phyloP scores from a whole-genome alignment of 129 eudicot genomes.

The sunflower (Helianthus annuus) region HanXRQr2.0-SUNRISE NC_035444.2:58886565-58887064 shows the following conservation, averaged over 20 bases:
- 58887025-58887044: too few species aligned
- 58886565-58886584: slow-evolving; percentile 25
- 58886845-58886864: slow-evolving; percentile 30
- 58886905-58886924: slow-evolving; percentile 27
- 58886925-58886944: slow-evolving; percentile 30
- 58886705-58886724: slow-evolving; percentile 41
- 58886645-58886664: slow-evolving; percentile 24
- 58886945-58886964: slow-evolving; percentile 14
- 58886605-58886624: slow-evolving; percentile 27
- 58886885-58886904: slow-evolving; percentile 32
- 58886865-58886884: slow-evolving; percentile 27
- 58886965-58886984: slow-evolving; percentile 14
- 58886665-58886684: slow-evolving; percentile 43
- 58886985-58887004: neutral
- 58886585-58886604: slow-evolving; percentile 22
- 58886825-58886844: slow-evolving; percentile 35
- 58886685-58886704: slow-evolving; percentile 43
- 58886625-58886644: slow-evolving; percentile 25
- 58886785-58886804: slow-evolving; percentile 26
- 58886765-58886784: slow-evolving; percentile 32
- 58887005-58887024: too few species aligned
- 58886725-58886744: slow-evolving; percentile 42
- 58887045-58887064: too few species aligned
- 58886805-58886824: slow-evolving; percentile 33
- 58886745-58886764: slow-evolving; percentile 40